Evolutionary conservation across 345 rosid species (phyloP).

Genomic region (Rubroshorea leprosula): DNA sequence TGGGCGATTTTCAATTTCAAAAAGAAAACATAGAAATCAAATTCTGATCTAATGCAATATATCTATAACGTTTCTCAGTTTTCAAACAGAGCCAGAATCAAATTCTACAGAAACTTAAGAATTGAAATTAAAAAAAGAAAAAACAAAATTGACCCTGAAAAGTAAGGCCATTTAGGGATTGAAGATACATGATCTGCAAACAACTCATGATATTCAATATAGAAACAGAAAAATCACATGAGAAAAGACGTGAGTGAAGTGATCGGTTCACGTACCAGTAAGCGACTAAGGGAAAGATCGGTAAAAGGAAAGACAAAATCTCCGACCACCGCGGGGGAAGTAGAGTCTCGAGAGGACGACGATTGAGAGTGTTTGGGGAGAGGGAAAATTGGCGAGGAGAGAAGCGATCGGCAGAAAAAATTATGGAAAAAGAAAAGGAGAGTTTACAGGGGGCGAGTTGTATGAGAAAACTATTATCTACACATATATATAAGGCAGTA

Average conservation of each 20-base stretch:
- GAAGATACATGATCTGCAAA: conserved; percentile 17
- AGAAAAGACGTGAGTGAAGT: conserved; percentile 14
- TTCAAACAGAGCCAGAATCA: conserved; percentile 6
- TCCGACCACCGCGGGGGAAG: conserved; percentile 25
- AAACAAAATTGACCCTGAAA: not conserved
- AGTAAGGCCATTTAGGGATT: not conserved
- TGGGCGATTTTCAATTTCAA: not conserved
- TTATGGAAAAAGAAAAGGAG: conserved; percentile 7
- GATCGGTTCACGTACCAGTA: conserved; percentile 35
- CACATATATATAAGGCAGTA: conserved; percentile 6
- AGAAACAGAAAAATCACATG: not conserved
- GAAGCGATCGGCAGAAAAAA: conserved; percentile 30
- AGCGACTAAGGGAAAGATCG: conserved; percentile 26
- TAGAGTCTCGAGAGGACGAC: not conserved
- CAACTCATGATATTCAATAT: conserved; percentile 7
- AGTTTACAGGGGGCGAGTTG: conserved; percentile 16
- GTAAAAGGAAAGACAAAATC: conserved; percentile 17
- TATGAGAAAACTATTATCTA: conserved; percentile 11
- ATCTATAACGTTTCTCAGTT: not conserved
- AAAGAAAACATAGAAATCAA: conserved; percentile 7
- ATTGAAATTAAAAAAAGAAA: not conserved
- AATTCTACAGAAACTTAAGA: conserved; percentile 6
- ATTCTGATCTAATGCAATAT: not conserved
- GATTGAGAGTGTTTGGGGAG: conserved; percentile 25
- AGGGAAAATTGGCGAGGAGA: conserved; percentile 25